Conservation (phyloP, 208 protist genomes). For the Crithidia thermophila region DNA sequence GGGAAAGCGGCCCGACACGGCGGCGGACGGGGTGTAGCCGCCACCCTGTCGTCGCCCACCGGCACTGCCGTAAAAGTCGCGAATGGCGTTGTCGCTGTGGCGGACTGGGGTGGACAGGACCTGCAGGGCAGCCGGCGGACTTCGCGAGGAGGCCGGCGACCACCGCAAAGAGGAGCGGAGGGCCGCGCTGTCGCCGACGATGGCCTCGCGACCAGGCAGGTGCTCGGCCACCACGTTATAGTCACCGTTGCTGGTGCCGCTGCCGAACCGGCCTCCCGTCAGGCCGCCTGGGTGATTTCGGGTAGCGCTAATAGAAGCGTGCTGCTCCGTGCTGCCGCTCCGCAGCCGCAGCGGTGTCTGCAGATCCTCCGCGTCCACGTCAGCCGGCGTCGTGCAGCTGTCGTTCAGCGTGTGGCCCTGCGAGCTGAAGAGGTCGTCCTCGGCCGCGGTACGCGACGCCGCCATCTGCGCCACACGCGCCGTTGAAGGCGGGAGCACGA, state of each 20-base stretch:
- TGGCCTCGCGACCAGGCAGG: too few relatives aligned
- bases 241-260: background rate
- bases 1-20: too few relatives aligned
- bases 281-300: too few relatives aligned
- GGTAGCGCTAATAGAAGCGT: too few relatives aligned
- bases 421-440: too few relatives aligned
- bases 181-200: background rate
- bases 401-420: background rate
- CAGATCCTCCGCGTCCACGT: background rate
- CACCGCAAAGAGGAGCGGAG: background rate
- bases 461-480: background rate
- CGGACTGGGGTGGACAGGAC: conserved; percentile 23
- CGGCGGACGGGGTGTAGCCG: too few relatives aligned
- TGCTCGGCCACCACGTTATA: too few relatives aligned
- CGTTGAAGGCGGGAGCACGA: conserved; percentile 6
- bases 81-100: conserved; percentile 25
- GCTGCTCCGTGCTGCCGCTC: too few relatives aligned
- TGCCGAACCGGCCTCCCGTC: background rate
- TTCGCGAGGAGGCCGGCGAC: background rate
- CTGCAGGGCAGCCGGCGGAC: conserved; percentile 7
- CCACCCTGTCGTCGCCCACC: background rate
- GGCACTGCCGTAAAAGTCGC: conserved; percentile 2
- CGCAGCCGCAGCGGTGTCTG: background rate
- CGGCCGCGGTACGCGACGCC: too few relatives aligned
- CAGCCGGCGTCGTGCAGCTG: conserved; percentile 4